A percentile compares a stretch with the other conserved stretches of the same genome.
Evolutionary conservation across 1,284 basidiomycete species (phyloP).

Genomic region (Austroboletus novae-zelandiae): DNA sequence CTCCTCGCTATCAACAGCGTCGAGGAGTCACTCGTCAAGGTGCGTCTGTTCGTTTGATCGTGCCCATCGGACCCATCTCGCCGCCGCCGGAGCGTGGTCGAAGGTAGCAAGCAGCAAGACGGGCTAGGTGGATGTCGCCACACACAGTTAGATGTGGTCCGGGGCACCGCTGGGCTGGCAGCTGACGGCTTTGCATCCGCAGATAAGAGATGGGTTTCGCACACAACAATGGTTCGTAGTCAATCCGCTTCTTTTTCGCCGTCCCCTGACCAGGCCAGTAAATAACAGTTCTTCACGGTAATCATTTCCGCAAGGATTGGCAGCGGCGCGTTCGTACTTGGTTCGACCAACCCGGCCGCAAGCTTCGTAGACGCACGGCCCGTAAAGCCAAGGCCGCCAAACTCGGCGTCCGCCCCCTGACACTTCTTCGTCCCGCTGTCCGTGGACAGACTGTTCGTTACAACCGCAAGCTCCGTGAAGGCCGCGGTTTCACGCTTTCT

Average conservation of each 20-base stretch:
- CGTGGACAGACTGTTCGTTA: slow-evolving; percentile 97
- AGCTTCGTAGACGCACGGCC: slow-evolving; percentile 92
- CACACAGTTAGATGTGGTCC: slow-evolving; percentile 33
- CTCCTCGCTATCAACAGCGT: slow-evolving; percentile 28
- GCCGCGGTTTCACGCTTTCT: slow-evolving; percentile 93
- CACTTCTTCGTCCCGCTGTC: slow-evolving; percentile 94
- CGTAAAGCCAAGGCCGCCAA: slow-evolving; percentile 90
- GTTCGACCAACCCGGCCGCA: slow-evolving; percentile 99
- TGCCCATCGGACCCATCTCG: not conserved
- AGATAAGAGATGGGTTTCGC: slow-evolving; percentile 70
- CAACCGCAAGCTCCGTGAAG: slow-evolving; percentile 98
- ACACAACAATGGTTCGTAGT: slow-evolving; percentile 73
- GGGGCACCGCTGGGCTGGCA: not conserved
- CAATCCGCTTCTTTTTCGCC: slow-evolving; percentile 1
- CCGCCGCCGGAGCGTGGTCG: not conserved
- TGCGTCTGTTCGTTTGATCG: slow-evolving; percentile 19
- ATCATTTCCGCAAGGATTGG: slow-evolving; percentile 99
- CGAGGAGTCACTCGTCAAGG: slow-evolving; percentile 31
- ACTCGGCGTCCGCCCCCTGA: slow-evolving; percentile 91
- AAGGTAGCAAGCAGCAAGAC: not conserved
- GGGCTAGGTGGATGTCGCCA: slow-evolving; percentile 22
- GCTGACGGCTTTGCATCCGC: slow-evolving; percentile 16
- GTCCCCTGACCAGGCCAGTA: slow-evolving; percentile 9
- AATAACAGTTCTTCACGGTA: slow-evolving; percentile 75
- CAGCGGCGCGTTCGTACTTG: slow-evolving; percentile 92